Conservation (phyloP, 176 grass and related monocot species). For the Raddia guianensis region DNA sequence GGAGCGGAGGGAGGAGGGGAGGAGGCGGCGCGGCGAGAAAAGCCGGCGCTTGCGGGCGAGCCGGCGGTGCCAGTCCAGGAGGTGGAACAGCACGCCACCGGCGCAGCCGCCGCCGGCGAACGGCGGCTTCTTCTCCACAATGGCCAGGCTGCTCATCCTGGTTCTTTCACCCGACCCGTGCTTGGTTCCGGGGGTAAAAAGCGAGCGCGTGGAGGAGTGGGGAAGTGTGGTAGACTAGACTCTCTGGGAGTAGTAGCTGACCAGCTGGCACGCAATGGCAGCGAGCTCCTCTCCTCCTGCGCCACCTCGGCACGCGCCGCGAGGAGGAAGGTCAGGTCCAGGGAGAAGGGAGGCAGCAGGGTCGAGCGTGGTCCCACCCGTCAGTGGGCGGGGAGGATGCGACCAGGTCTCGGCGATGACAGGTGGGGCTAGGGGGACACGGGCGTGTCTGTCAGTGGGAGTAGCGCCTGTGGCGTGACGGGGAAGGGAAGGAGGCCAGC, state of each 20-base stretch:
- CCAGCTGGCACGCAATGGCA: conserved; percentile 62
- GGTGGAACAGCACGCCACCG: conserved; percentile 78
- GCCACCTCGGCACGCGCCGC: conserved; percentile 47
- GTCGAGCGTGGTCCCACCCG: conserved; percentile 27
- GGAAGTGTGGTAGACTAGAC: background rate
- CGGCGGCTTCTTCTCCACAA: conserved; percentile 71
- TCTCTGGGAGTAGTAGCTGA: conserved; percentile 39
- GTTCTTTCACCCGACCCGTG: conserved; percentile 35
- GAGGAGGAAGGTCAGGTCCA: conserved; percentile 26
- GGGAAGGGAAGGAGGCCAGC: background rate
- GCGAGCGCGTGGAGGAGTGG: background rate
- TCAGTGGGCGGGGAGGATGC: background rate
- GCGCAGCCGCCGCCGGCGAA: conserved; percentile 52
- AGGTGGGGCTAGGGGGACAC: background rate
- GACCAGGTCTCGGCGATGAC: background rate
- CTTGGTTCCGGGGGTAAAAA: conserved; percentile 46
- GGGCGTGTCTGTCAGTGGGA: background rate
- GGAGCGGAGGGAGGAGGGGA: conserved; percentile 29
- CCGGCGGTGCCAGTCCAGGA: conserved; percentile 86
- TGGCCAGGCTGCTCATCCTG: conserved; percentile 73
- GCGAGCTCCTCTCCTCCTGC: conserved; percentile 22
- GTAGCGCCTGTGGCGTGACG: background rate
- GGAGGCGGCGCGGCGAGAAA: conserved; percentile 45
- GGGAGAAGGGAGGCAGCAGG: conserved; percentile 16
- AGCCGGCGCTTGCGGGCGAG: conserved; percentile 63